These are phyloP conservation scores for Aureobasidium sp. DNA, from an alignment of 2,329 filamentous ascomycete genomes.

Conservation along the genomic window DNA sequence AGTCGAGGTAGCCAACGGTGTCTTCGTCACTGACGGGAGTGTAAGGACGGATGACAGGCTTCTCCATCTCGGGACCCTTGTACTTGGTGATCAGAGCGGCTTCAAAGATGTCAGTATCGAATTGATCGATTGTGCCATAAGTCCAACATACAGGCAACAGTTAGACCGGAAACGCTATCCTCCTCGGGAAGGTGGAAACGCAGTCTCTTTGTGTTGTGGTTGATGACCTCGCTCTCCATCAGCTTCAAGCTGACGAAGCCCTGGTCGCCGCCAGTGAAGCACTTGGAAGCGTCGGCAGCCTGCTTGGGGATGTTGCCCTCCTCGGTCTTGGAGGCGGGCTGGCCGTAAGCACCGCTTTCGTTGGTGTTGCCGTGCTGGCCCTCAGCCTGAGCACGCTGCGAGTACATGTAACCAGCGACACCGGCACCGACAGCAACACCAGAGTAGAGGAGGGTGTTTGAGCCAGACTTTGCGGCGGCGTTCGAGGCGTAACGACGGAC, in stretches of 20 bases:
- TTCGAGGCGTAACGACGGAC: slow-evolving; percentile 67
- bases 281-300: slow-evolving; percentile 34
- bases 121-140: neutral
- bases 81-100: slow-evolving; percentile 83
- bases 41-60: slow-evolving; percentile 85
- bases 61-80: slow-evolving; percentile 74
- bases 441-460: slow-evolving; percentile 54
- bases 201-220: slow-evolving; percentile 91
- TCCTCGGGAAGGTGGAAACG: slow-evolving; percentile 80
- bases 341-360: slow-evolving; percentile 21
- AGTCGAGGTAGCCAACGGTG: slow-evolving; percentile 69
- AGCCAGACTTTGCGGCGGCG: slow-evolving; percentile 46
- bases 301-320: slow-evolving; percentile 35
- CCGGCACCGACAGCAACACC: slow-evolving; percentile 52
- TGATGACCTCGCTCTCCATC: slow-evolving; percentile 69
- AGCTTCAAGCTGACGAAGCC: slow-evolving; percentile 80
- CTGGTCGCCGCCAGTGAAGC: slow-evolving; percentile 79
- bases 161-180: slow-evolving; percentile 76
- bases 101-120: slow-evolving; percentile 24
- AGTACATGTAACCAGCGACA: slow-evolving; percentile 50
- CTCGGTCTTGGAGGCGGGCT: slow-evolving; percentile 27
- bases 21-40: slow-evolving; percentile 85
- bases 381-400: slow-evolving; percentile 27
- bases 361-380: slow-evolving; percentile 21
- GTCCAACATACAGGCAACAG: slow-evolving; percentile 58